Base-by-base conservation (phyloP, 2,329 filamentous ascomycete species). In the Rasamsonia emersonii region DNA sequence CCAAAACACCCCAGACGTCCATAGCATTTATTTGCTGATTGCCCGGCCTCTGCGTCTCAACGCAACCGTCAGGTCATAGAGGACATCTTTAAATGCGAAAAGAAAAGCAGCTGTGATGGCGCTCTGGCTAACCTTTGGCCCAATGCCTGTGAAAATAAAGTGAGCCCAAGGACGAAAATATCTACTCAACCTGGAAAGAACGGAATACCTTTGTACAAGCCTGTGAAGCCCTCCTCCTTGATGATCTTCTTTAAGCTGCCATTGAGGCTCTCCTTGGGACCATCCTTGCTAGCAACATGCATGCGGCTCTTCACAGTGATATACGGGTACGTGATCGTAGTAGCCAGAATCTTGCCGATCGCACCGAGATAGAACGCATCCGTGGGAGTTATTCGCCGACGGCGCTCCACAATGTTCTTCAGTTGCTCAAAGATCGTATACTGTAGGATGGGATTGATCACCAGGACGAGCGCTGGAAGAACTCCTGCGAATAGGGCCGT, bases 381-480 rank as follows among this genome's bases (percentile, higher is more conserved):
- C 34, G 77, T 80, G 1, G 89, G 86, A 0, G 85, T 93, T 36
- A 96, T 75, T 47, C 81, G 77, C 30, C 70, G 68, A 56, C 73
- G 71, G 58, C 75, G 82, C 73, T 95, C 89, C 35, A 95, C 64
- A 16, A 72, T 51, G 58, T 96, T 94, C 75, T 95, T 96, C 67
- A 96, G 69, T 69, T 98, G 89, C 71, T 98, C 91, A 51, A 96
- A 98, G 35, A 98, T 82, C 10, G 91, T 98, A 64, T 98, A 98
- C 67, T 98, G 91, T 43, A 98, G 68, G 46, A 98, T 98, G 4
- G 91, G 91, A 67, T 98, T 98, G 66, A 95, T 86, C 52, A 98
- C 91, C 42, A 98, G 71, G 45, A 98, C 79, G 46, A 98, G 68
- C 1, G 91, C 91, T 7, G 91, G 91, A 37, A 95, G 72, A 32